A percentile compares a stretch with the other conserved stretches of the same genome.
Conservation (phyloP, 2,329 filamentous ascomycete species). For the Incumbomyces delicatus region DNA sequence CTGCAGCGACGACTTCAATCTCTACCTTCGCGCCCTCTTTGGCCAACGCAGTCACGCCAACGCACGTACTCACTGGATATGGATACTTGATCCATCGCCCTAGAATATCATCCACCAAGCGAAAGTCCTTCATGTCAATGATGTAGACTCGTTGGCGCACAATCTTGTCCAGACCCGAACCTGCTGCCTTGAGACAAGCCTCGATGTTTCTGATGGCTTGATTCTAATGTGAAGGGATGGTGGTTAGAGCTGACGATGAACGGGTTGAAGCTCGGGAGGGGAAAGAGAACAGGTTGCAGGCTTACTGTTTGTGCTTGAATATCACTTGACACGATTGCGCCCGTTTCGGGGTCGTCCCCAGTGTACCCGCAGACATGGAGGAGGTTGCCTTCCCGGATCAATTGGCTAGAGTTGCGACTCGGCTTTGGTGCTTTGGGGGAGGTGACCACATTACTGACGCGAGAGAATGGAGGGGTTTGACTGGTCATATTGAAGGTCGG, state of each 20-base stretch:
- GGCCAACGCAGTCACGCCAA: conserved; percentile 5
- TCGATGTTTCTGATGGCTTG: conserved; percentile 7
- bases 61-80: conserved; percentile 7
- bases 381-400: conserved; percentile 9
- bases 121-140: conserved; percentile 4
- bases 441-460: conserved; percentile 6
- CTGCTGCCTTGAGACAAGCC: conserved; percentile 7
- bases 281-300: not conserved
- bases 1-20: conserved; percentile 9
- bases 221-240: not conserved
- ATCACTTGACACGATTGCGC: conserved; percentile 7
- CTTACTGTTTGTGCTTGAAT: conserved; percentile 8
- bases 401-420: conserved; percentile 19
- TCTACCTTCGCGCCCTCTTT: conserved; percentile 8
- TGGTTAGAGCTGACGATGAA: not conserved
- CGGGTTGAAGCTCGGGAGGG: not conserved
- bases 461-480: not conserved
- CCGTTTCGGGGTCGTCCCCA: conserved; percentile 17
- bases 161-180: conserved; percentile 7
- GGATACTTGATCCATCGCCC: conserved; percentile 3
- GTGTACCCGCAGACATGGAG: conserved; percentile 19
- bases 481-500: no score
- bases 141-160: conserved; percentile 6
- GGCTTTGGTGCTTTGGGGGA: conserved; percentile 12
- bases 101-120: conserved; percentile 4